Base-by-base conservation (phyloP, 2,329 filamentous ascomycete genomes). In the Fusarium sp. region DNA sequence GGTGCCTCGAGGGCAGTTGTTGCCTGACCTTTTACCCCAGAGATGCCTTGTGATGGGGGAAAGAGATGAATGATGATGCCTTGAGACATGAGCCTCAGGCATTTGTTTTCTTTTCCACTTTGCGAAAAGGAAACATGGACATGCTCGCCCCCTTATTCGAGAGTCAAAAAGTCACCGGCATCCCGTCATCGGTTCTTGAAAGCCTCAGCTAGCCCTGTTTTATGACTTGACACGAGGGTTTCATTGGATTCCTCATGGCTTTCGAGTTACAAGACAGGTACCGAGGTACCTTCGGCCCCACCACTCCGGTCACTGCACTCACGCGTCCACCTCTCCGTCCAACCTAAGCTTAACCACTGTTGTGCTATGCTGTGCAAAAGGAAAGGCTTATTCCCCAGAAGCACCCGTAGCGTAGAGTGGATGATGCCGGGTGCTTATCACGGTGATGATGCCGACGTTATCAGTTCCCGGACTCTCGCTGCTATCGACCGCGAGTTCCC, bases 251-350 rank as follows among this genome's bases (percentile, higher is more conserved):
- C 34, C 20, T 68, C 54, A 37, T 61, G 34, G 30, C 13, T 11
- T 62, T 20, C 30, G 50, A 68, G 66, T 25, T 41, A 52, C 34
- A 25, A 16, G 43, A 25, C 8, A 50, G 45, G 45, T 67, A 64
- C 67, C 67, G 62, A 73, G 62, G 71, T 64, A 60, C 52, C 25
- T 54, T 66, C 71, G 71, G 71, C 71, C 71, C 71, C 71, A 74
- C 60, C 18, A 59, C 48, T 52, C 48, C 48, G 25, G 25, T 52
- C 48, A 56, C 37, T 52, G 16, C 25, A 34, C 58, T 57, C 58
- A 64, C 43, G 32, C 67, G 64, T 62, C 71, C 71, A 73, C 70
- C 66, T 63, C 41, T 67, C 59, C 41, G 37, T 64, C 14, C 54
- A 30, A 57, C 39, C 37, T 25, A 34, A 60, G 25, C 57, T 60